Conservation (phyloP, 164 flowering plant species). For the Saururus chinensis region DNA sequence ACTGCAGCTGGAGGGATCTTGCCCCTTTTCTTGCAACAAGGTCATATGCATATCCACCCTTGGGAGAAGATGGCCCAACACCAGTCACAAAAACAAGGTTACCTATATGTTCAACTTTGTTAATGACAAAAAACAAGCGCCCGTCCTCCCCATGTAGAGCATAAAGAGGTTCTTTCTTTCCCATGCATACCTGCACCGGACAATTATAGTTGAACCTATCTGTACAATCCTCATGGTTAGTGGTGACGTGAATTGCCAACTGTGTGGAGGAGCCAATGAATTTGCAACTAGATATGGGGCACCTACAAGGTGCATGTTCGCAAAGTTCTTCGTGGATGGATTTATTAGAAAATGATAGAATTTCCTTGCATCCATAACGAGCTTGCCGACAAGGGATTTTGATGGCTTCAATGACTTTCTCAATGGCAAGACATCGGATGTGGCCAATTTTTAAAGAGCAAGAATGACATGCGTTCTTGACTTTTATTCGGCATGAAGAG, state of each 20-base stretch:
- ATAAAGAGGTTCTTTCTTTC: constrained; percentile 20
- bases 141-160: constrained; percentile 38
- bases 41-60: constrained; percentile 35
- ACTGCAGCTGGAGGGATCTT: constrained; percentile 39
- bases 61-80: constrained; percentile 25
- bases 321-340: constrained; percentile 42
- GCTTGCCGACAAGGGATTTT: constrained; percentile 28
- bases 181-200: constrained; percentile 30
- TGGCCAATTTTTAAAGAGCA: constrained; percentile 55
- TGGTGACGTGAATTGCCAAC: constrained; percentile 42
- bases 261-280: constrained; percentile 41
- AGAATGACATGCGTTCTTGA: constrained; percentile 45
- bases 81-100: constrained; percentile 28
- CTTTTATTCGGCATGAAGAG: constrained; percentile 49
- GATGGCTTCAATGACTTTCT: constrained; percentile 69
- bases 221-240: constrained; percentile 40
- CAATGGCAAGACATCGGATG: constrained; percentile 66
- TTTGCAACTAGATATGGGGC: constrained; percentile 41
- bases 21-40: constrained; percentile 32
- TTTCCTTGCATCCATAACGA: constrained; percentile 37
- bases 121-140: constrained; percentile 41
- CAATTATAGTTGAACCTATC: constrained; percentile 38
- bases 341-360: constrained; percentile 21
- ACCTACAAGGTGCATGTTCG: constrained; percentile 33
- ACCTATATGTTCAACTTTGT: constrained; percentile 31